Evolutionary conservation across 1,284 basidiomycete genomes (phyloP), one percentile per base, ranked within the genome.

Genomic region (Ustilago xerochloae): DNA sequence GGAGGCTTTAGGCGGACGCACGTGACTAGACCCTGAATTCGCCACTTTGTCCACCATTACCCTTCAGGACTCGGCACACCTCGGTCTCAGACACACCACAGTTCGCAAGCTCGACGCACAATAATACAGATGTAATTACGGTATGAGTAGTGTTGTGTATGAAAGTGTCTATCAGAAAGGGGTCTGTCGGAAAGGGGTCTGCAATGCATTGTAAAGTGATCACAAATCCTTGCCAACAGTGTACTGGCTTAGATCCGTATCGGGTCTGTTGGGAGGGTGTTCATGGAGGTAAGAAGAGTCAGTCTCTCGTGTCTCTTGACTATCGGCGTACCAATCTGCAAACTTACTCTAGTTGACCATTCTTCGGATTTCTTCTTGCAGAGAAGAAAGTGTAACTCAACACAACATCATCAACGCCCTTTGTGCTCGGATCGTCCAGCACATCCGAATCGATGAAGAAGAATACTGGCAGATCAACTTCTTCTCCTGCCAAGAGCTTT

Each of bases 371-470:
- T 20, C 82, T 73, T 88, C 77, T 92, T 4, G 82, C 82, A 24
- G 64, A 93, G 89, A 99, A 99, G 87, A 99, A 99, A 0, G 97
- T 99, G 85, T 99, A 99, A 46, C 92, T 94, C 56, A 99, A 85
- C 0, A 99, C 93, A 10, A 99, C 89, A 81, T 98, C 93, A 77
- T 95, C 91, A 3, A 99, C 88, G 68, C 91, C 90, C 74, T 90
- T 88, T 84, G 94, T 92, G 4, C 90, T 86, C 2, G 93, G 93
- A 79, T 99, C 97, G 15, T 98, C 94, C 43, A 96, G 87, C 63
- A 97, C 90, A 82, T 99, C 97, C 65, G 92, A 91, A 87, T 99
- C 97, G 75, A 99, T 96, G 87, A 99, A 99, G 88, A 99, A 99
- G 71, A 99, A 89, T 28, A 99, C 88, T 16, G 97, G 97, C 88